Percentiles rank a stretch among this genome's conserved stretches.
phyloP scores from a whole-genome alignment of 2,329 filamentous ascomycete genomes.

The Colletotrichum lini region DNA sequence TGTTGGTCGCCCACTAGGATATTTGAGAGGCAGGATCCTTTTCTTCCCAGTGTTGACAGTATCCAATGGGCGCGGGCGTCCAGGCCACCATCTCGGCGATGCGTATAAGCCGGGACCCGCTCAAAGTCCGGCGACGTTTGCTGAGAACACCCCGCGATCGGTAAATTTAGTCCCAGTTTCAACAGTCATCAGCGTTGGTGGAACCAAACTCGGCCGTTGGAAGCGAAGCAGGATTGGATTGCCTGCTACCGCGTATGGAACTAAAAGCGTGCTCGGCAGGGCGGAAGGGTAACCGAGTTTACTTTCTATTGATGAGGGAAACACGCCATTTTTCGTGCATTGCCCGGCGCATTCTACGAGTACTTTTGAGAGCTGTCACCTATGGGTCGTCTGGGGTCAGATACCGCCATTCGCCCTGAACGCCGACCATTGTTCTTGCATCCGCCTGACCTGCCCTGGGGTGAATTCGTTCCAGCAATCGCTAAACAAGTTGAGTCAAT shows the following conservation, averaged over 20 bases:
- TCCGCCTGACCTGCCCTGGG: conserved; percentile 29
- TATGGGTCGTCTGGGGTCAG: background rate
- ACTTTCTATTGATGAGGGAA: background rate
- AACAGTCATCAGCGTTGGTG: too few species aligned
- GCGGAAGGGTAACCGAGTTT: background rate
- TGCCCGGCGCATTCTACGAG: too few species aligned
- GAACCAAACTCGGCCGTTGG: too few species aligned
- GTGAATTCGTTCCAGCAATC: conserved; percentile 38
- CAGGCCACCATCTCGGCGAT: conserved; percentile 1
- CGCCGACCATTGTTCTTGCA: conserved; percentile 23
- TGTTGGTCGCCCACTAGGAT: background rate
- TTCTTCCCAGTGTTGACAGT: background rate
- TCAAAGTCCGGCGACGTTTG: background rate
- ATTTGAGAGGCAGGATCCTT: background rate
- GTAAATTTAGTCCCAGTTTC: background rate
- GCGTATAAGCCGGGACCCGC: background rate
- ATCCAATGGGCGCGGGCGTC: background rate
- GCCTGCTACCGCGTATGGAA: background rate
- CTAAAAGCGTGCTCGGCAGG: background rate
- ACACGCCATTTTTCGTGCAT: too few species aligned
- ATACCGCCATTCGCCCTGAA: conserved; percentile 3
- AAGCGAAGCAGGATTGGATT: background rate
- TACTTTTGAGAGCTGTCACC: background rate
- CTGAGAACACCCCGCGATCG: background rate
- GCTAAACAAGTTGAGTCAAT: background rate